Conservation (phyloP, 768 basidiomycete species). For the Hygrocybe coccinea region DNA sequence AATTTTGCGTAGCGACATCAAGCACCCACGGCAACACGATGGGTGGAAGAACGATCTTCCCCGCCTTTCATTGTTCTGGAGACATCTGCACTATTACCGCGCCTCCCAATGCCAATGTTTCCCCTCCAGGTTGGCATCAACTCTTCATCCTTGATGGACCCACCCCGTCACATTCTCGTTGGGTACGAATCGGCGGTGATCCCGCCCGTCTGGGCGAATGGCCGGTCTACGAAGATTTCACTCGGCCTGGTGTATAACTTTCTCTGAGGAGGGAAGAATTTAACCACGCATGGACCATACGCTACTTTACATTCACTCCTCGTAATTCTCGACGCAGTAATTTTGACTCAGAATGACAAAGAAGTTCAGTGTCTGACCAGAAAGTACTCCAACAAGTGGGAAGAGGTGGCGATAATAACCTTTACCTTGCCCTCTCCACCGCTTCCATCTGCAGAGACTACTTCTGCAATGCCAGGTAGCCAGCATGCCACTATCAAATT, state of each 20-base stretch:
- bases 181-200: slow-evolving; percentile 78
- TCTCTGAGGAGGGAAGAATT: not conserved
- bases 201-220: slow-evolving; percentile 66
- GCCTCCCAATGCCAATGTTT: slow-evolving; percentile 62
- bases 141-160: slow-evolving; percentile 74
- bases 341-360: too few species aligned
- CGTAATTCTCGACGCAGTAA: too few species aligned
- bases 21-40: slow-evolving; percentile 77
- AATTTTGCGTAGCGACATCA: slow-evolving; percentile 47
- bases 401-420: too few species aligned
- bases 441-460: too few species aligned
- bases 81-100: slow-evolving; percentile 73
- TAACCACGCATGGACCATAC: not conserved
- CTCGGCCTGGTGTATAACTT: slow-evolving; percentile 51
- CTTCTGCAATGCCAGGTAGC: too few species aligned
- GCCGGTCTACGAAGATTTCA: slow-evolving; percentile 68
- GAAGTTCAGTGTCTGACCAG: too few species aligned
- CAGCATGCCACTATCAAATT: too few species aligned
- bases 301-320: too few species aligned
- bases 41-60: slow-evolving; percentile 69
- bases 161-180: slow-evolving; percentile 68
- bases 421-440: too few species aligned
- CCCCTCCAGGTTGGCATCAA: slow-evolving; percentile 75
- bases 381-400: too few species aligned
- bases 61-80: slow-evolving; percentile 63